These are phyloP conservation scores for Pseudogymnoascus sp. DNA, from an alignment of 2,329 filamentous ascomycete genomes.

Conservation along the genomic window DNA sequence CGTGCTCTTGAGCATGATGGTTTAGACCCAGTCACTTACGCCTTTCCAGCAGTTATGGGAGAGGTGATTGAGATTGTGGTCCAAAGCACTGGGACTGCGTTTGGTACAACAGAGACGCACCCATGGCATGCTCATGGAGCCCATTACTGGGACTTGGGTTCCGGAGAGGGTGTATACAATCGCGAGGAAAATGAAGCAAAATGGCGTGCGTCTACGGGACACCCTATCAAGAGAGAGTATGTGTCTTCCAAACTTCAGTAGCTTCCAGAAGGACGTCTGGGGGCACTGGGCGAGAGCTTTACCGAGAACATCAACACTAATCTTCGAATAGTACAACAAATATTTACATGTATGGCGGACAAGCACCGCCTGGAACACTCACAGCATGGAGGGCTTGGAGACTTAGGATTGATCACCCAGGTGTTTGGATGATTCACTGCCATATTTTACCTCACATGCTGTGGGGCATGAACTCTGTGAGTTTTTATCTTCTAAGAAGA, in stretches of 20 bases:
- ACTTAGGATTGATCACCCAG: slow-evolving; percentile 36
- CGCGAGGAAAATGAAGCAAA: slow-evolving; percentile 31
- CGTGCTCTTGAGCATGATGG: slow-evolving; percentile 33
- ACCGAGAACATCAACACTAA: not conserved
- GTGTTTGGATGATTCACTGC: slow-evolving; percentile 43
- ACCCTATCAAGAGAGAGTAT: slow-evolving; percentile 4
- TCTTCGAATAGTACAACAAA: slow-evolving; percentile 29
- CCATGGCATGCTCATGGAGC: slow-evolving; percentile 26
- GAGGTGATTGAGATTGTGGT: slow-evolving; percentile 39
- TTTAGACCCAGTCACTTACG: slow-evolving; percentile 33
- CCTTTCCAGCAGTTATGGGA: slow-evolving; percentile 37
- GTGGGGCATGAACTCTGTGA: not conserved
- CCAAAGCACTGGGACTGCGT: slow-evolving; percentile 31
- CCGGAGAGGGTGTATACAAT: slow-evolving; percentile 38
- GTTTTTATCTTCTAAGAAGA: not conserved
- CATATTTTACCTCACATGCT: slow-evolving; percentile 41
- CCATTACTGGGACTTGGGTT: slow-evolving; percentile 34
- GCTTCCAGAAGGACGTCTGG: not conserved
- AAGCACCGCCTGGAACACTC: not conserved
- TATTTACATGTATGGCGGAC: slow-evolving; percentile 35
- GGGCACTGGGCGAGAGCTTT: not conserved
- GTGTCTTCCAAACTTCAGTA: not conserved
- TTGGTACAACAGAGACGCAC: slow-evolving; percentile 31
- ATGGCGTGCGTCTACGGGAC: not conserved
- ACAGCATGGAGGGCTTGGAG: slow-evolving; percentile 42